Conservation (phyloP, 2,329 filamentous ascomycete genomes). For the Chaetomiaceae sp. region DNA sequence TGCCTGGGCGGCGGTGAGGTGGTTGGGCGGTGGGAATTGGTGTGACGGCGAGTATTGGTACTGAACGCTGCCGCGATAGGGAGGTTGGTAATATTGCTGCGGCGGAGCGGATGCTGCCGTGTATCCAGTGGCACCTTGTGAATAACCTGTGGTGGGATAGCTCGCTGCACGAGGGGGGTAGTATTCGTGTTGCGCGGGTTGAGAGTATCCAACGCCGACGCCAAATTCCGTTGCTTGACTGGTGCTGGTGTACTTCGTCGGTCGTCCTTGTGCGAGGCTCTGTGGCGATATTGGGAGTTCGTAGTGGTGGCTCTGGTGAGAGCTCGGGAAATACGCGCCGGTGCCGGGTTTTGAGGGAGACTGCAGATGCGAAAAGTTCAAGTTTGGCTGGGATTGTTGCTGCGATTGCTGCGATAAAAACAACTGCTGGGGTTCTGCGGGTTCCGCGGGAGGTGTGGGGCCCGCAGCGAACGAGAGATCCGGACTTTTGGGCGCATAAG, state of each 20-base stretch:
- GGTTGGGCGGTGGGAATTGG: slow-evolving; percentile 27
- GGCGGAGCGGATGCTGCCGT: slow-evolving; percentile 12
- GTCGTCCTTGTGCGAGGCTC: slow-evolving; percentile 8
- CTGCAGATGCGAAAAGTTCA: slow-evolving; percentile 28
- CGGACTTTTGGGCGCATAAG: slow-evolving; percentile 55
- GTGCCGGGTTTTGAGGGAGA: slow-evolving; percentile 12
- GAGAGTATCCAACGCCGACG: slow-evolving; percentile 11
- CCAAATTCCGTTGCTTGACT: slow-evolving; percentile 1
- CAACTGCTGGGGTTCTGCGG: slow-evolving; percentile 32
- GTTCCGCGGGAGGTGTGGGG: slow-evolving; percentile 27
- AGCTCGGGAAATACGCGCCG: slow-evolving; percentile 16
- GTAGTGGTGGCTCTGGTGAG: slow-evolving; percentile 26
- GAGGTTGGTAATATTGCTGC: slow-evolving; percentile 9
- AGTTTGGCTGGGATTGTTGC: slow-evolving; percentile 27
- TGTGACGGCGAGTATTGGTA: slow-evolving; percentile 17
- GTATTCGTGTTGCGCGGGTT: slow-evolving; percentile 13
- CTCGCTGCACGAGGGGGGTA: slow-evolving; percentile 12
- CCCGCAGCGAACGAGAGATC: slow-evolving; percentile 50
- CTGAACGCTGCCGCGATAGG: slow-evolving; percentile 5
- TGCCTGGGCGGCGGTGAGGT: slow-evolving; percentile 24
- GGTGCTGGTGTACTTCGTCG: slow-evolving; percentile 3
- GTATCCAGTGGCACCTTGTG: slow-evolving; percentile 16
- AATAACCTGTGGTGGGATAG: slow-evolving; percentile 6
- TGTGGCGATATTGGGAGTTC: slow-evolving; percentile 21
- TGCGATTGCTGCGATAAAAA: slow-evolving; percentile 32